Evolutionary conservation across 176 grass and related monocot genomes (phyloP).

Genomic region (Hyparrhenia diplandra): DNA sequence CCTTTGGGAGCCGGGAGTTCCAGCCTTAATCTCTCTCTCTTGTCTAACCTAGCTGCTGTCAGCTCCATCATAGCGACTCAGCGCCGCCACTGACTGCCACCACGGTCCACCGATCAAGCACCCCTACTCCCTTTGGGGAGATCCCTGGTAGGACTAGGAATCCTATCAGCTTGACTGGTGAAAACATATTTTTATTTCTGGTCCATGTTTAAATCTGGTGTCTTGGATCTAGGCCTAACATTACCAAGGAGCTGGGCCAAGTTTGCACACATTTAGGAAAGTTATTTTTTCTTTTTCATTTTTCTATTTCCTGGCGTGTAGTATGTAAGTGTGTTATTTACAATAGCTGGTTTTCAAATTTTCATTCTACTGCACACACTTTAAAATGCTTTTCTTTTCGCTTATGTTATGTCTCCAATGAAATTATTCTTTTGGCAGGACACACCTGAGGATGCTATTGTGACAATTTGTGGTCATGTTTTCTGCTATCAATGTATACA

Average conservation of each 20-base stretch:
- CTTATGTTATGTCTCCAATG: constrained; percentile 13
- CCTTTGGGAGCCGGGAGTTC: too few relatives aligned
- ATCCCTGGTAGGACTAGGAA: too few relatives aligned
- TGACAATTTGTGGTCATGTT: constrained; percentile 90
- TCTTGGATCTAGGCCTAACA: constrained; percentile 9
- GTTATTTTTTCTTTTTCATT: background rate
- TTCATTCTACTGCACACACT: background rate
- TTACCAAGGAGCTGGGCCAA: background rate
- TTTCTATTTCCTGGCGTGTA: background rate
- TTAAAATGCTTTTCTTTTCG: background rate
- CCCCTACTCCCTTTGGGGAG: too few relatives aligned
- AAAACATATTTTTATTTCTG: background rate
- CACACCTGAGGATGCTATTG: constrained; percentile 82
- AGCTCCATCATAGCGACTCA: too few relatives aligned
- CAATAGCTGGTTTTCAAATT: constrained; percentile 19
- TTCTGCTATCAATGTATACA: constrained; percentile 98
- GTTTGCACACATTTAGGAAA: background rate
- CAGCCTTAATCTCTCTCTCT: too few relatives aligned
- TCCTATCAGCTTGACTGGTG: background rate
- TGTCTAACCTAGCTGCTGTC: too few relatives aligned
- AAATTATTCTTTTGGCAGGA: constrained; percentile 57
- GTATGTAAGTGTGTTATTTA: background rate
- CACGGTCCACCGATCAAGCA: too few relatives aligned
- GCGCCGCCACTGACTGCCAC: too few relatives aligned
- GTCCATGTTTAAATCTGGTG: background rate